Conservation (phyloP, 1,139 yeast species). For the Taphrina pruni region DNA sequence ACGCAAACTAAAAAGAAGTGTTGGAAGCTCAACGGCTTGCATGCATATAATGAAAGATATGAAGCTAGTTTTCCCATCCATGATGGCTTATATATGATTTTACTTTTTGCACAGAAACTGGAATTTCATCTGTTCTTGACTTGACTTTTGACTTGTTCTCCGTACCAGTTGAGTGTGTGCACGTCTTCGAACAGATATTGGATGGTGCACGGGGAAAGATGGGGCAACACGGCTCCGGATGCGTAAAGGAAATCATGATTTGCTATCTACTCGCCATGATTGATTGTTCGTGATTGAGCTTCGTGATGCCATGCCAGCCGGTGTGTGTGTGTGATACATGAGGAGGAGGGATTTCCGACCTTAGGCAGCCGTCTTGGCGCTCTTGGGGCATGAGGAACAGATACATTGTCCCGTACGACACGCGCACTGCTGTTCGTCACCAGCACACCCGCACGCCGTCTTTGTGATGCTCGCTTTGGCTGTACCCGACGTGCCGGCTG, state of each 20-base stretch:
- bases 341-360: not conserved
- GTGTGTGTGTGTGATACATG: too few species aligned
- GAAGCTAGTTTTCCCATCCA: not conserved
- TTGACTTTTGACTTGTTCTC: too few species aligned
- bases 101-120: too few species aligned
- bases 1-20: not conserved
- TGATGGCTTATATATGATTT: too few species aligned
- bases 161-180: too few species aligned
- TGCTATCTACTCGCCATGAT: not conserved
- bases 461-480: slow-evolving; percentile 1
- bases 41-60: not conserved
- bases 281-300: too few species aligned
- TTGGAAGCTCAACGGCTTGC: too few species aligned
- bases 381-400: slow-evolving; percentile 31
- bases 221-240: too few species aligned
- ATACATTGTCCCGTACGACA: slow-evolving; percentile 30
- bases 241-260: not conserved
- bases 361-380: slow-evolving; percentile 10
- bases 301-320: too few species aligned
- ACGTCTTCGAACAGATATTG: too few species aligned
- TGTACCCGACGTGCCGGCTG: not conserved
- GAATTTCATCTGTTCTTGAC: too few species aligned
- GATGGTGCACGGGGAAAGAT: too few species aligned
- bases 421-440: slow-evolving; percentile 31
- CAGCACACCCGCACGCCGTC: slow-evolving; percentile 33